A percentile compares a stretch with the other conserved stretches of the same genome.
phyloP scores from a whole-genome alignment of 345 rosid species.

The Garcia nutans region DNA sequence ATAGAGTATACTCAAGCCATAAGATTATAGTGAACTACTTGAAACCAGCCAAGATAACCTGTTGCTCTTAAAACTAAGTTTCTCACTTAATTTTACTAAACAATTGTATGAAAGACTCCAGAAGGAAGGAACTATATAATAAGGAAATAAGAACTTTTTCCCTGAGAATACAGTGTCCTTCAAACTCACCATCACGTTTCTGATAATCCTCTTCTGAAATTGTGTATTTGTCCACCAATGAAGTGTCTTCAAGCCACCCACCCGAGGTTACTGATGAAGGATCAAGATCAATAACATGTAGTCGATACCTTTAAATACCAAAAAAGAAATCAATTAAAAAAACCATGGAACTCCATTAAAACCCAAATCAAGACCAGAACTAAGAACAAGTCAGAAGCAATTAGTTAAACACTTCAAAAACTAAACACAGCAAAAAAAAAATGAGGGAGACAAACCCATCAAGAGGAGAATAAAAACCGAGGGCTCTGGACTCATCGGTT shows the following conservation, averaged over 20 bases:
- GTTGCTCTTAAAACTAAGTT: neutral
- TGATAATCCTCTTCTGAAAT: conserved; percentile 83
- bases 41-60: neutral
- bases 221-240: conserved; percentile 74
- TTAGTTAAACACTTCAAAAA: neutral
- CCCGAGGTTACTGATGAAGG: conserved; percentile 90
- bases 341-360: neutral
- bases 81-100: no score
- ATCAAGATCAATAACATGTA: conserved; percentile 79
- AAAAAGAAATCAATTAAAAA: neutral
- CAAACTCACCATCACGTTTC: conserved; percentile 58
- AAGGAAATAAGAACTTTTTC: no score
- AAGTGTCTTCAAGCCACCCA: conserved; percentile 94
- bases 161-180: neutral
- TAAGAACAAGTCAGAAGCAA: neutral
- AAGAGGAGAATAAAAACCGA: conserved; percentile 76
- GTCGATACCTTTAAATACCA: conserved; percentile 49
- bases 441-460: conserved; percentile 51
- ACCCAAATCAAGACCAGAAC: neutral
- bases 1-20: neutral
- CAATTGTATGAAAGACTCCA: no score
- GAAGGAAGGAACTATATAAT: no score
- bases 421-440: neutral
- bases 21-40: neutral
- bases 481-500: conserved; percentile 54